A percentile compares a stretch with the other conserved stretches of the same genome.
Conservation (phyloP, 495 filamentous ascomycete species). For the Trichoderma asperelloides region DNA sequence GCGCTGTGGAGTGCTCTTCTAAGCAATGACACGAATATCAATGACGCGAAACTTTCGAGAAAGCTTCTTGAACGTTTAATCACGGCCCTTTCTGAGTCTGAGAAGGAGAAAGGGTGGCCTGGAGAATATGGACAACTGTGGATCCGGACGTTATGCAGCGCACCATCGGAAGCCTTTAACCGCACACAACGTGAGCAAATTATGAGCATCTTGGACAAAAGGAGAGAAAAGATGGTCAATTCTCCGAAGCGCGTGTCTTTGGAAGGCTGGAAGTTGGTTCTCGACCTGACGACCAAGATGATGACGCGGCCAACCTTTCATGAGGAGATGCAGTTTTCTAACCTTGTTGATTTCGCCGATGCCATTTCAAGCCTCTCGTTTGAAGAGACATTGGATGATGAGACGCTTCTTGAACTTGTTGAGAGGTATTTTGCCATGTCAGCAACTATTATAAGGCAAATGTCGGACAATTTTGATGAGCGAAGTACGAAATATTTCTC, state of each 20-base stretch:
- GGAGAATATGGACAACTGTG: neutral
- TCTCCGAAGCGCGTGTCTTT: neutral
- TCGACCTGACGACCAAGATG: slow-evolving; percentile 39
- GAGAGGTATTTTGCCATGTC: neutral
- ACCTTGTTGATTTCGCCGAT: slow-evolving; percentile 3
- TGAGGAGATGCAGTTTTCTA: slow-evolving; percentile 18
- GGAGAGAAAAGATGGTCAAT: neutral
- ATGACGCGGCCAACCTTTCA: slow-evolving; percentile 41
- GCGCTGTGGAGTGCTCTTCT: slow-evolving; percentile 13
- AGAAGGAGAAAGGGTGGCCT: slow-evolving; percentile 36
- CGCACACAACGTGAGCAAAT: slow-evolving; percentile 30
- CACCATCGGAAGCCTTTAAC: slow-evolving; percentile 19
- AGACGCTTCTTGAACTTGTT: neutral
- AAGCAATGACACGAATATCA: slow-evolving; percentile 14
- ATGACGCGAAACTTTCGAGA: slow-evolving; percentile 15
- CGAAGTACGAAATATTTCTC: slow-evolving; percentile 7
- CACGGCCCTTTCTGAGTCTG: slow-evolving; percentile 41
- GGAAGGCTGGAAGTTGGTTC: slow-evolving; percentile 21
- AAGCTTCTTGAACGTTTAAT: slow-evolving; percentile 33
- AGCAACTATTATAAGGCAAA: slow-evolving; percentile 17
- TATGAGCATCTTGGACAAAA: slow-evolving; percentile 16
- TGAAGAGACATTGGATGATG: neutral
- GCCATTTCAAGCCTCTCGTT: slow-evolving; percentile 1
- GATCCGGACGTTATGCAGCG: slow-evolving; percentile 14
- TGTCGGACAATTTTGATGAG: slow-evolving; percentile 15